phyloP scores from a whole-genome alignment of 257 asterid genomes.

The Marsdenia floribunda region DNA sequence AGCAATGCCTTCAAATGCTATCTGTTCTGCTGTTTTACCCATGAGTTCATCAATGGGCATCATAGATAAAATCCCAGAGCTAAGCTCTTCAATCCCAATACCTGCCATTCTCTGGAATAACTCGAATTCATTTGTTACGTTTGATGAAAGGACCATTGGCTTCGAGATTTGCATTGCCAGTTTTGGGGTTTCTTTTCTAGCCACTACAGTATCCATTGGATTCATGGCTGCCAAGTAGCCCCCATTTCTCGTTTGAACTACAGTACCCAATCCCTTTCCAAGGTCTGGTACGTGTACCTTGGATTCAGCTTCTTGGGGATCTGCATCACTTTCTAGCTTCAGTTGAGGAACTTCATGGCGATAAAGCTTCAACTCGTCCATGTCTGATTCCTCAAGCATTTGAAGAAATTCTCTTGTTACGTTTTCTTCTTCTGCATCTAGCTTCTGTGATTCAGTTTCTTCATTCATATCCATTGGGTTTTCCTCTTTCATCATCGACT shows the following conservation, averaged over 20 bases:
- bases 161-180: constrained; percentile 86
- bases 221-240: constrained; percentile 80
- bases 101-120: constrained; percentile 68
- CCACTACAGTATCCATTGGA: constrained; percentile 44
- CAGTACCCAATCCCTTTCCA: constrained; percentile 81
- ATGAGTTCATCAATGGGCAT: constrained; percentile 80
- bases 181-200: constrained; percentile 56
- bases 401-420: constrained; percentile 82
- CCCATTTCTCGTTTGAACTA: constrained; percentile 80
- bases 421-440: constrained; percentile 81
- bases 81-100: constrained; percentile 53
- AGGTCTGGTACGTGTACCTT: constrained; percentile 59
- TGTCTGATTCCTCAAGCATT: constrained; percentile 57
- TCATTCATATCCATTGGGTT: constrained; percentile 32
- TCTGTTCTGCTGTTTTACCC: constrained; percentile 88
- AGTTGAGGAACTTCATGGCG: constrained; percentile 19
- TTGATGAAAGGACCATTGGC: constrained; percentile 48
- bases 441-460: constrained; percentile 44
- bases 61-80: constrained; percentile 45
- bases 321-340: constrained; percentile 29
- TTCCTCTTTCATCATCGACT: constrained; percentile 64
- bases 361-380: constrained; percentile 17
- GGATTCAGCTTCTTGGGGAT: constrained; percentile 19
- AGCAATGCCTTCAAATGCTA: constrained; percentile 94
- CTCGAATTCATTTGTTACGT: constrained; percentile 49